phyloP scores from a whole-genome alignment of 306 rosid genomes.

The Pachyrhizus erosus region DNA sequence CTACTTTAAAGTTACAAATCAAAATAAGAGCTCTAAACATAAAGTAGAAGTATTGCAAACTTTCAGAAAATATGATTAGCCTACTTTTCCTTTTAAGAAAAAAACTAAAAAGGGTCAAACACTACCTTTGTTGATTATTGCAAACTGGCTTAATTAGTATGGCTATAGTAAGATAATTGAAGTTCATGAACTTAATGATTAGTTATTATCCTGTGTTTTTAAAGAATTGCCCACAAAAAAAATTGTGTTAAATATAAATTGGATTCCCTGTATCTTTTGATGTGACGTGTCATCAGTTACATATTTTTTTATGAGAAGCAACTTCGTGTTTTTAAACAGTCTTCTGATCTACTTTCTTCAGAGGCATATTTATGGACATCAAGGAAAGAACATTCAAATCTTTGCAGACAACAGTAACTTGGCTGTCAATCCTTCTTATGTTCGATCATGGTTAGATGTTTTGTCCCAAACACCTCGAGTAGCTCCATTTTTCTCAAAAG shows the following conservation, averaged over 20 bases:
- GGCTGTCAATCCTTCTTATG: constrained; percentile 93
- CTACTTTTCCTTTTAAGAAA: background rate
- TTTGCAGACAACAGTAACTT: constrained; percentile 85
- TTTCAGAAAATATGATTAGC: background rate
- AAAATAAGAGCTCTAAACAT: background rate
- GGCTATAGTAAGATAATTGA: background rate
- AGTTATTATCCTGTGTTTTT: background rate
- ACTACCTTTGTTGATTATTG: background rate
- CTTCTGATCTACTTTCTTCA: constrained; percentile 54
- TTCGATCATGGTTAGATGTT: constrained; percentile 84
- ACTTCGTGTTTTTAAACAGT: constrained; percentile 27
- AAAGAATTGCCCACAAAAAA: background rate
- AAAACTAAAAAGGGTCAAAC: background rate
- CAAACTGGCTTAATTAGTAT: background rate
- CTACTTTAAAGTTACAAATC: background rate
- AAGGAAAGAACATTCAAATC: constrained; percentile 76
- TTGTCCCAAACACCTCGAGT: constrained; percentile 92
- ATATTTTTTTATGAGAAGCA: background rate
- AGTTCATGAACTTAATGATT: background rate
- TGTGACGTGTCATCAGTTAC: background rate
- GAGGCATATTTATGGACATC: constrained; percentile 92
- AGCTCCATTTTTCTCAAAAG: constrained; percentile 91
- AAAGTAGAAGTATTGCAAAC: background rate
- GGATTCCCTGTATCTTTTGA: background rate
- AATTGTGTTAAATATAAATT: background rate